Conservation (phyloP, 2,329 filamentous ascomycete species). For the Cercospora beticola region DNA sequence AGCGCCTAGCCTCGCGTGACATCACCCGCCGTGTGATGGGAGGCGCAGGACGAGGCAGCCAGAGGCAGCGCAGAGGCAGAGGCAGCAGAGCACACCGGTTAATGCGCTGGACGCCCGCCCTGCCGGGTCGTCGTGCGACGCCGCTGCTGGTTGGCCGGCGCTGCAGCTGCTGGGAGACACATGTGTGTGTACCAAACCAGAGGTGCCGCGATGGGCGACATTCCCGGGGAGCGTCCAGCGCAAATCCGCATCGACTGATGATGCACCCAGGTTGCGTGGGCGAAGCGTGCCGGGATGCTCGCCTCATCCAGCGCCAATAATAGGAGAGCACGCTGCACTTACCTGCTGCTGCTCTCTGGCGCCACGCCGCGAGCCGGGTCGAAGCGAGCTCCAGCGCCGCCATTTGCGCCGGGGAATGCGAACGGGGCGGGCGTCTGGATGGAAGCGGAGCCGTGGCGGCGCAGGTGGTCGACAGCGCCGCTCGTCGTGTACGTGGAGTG, state of each 20-base stretch:
- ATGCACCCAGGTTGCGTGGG: conserved; percentile 15
- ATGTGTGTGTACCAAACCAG: conserved; percentile 19
- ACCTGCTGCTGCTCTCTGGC: conserved; percentile 52
- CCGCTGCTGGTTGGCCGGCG: conserved; percentile 19
- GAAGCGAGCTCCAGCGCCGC: conserved; percentile 48
- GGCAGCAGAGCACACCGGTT: conserved; percentile 14
- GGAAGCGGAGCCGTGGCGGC: conserved; percentile 52
- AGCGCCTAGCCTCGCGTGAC: conserved; percentile 19
- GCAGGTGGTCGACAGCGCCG: conserved; percentile 49
- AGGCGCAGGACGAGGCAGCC: not conserved
- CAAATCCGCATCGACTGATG: conserved; percentile 18
- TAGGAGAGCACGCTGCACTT: conserved; percentile 45
- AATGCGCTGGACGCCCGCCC: conserved; percentile 24
- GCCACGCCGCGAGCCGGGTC: conserved; percentile 52
- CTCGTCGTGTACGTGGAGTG: conserved; percentile 45
- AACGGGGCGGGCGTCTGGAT: conserved; percentile 48
- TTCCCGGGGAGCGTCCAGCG: conserved; percentile 17
- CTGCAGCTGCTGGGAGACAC: conserved; percentile 18
- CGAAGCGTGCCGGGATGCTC: conserved; percentile 17
- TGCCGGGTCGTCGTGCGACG: conserved; percentile 24
- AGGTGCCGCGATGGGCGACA: conserved; percentile 20
- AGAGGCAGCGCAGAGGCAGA: not conserved
- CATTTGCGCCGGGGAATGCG: conserved; percentile 49
- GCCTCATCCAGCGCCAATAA: conserved; percentile 8
- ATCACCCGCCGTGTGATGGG: conserved; percentile 30